Conservation (phyloP, 2,329 filamentous ascomycete species). For the Eutypella sp. region DNA sequence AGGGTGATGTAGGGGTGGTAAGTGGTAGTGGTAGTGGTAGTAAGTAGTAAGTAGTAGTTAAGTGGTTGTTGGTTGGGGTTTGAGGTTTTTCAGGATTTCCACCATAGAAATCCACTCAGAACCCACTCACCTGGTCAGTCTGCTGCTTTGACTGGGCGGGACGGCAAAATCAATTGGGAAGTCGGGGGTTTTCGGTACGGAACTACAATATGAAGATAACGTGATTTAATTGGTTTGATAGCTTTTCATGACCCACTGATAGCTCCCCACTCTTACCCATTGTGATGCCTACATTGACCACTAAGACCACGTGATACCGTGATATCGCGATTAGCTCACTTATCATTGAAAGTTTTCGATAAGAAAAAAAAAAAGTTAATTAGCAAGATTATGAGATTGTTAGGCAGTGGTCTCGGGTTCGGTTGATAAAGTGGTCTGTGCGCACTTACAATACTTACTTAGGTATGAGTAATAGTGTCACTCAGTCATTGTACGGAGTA, state of each 20-base stretch:
- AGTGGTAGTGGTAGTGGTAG: conserved; percentile 11
- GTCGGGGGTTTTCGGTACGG: background rate
- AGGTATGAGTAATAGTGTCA: no score
- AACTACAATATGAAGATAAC: background rate
- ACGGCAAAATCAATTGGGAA: background rate
- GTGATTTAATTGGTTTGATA: background rate
- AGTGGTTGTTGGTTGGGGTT: no score
- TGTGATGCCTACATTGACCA: no score
- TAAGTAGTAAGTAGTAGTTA: conserved; percentile 12
- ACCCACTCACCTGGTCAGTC: conserved; percentile 1
- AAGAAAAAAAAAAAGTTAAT: background rate
- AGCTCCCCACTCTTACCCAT: no score
- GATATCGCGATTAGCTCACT: no score
- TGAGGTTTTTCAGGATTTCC: conserved; percentile 1
- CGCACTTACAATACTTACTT: background rate
- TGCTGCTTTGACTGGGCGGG: conserved; percentile 5
- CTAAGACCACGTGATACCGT: background rate
- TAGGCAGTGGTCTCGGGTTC: no score
- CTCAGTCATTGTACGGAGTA: no score
- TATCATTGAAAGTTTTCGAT: background rate
- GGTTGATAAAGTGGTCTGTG: background rate
- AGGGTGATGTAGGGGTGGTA: background rate
- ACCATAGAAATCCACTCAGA: no score
- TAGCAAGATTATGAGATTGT: no score
- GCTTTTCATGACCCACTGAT: background rate